Evolutionary conservation across 495 filamentous ascomycete genomes (phyloP).

Genomic region (Neurospora tetrasperma): DNA sequence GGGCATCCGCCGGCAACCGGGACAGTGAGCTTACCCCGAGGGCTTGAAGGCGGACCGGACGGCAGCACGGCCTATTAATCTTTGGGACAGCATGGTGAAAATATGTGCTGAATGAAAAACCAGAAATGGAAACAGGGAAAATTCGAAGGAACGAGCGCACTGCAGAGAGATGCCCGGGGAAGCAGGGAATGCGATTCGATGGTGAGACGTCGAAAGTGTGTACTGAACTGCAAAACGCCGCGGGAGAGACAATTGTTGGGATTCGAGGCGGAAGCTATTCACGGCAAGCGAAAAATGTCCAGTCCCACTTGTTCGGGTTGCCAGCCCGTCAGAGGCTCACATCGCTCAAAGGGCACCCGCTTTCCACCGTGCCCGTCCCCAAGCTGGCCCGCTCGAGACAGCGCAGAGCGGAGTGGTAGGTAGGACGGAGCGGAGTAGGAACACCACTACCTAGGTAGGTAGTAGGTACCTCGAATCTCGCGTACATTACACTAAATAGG

Average conservation of each 20-base stretch:
- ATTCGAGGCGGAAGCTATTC: slow-evolving; percentile 5
- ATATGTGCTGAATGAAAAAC: background rate
- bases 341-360: background rate
- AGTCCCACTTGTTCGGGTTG: background rate
- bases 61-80: slow-evolving; percentile 55
- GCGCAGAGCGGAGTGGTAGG: background rate
- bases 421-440: background rate
- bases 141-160: slow-evolving; percentile 15
- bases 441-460: too few relatives aligned
- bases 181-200: slow-evolving; percentile 1
- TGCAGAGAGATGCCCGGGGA: background rate
- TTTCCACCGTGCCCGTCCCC: background rate
- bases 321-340: background rate
- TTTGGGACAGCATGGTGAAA: slow-evolving; percentile 55
- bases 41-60: slow-evolving; percentile 54
- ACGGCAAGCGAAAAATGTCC: slow-evolving; percentile 1
- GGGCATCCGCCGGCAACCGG: slow-evolving; percentile 2
- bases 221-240: slow-evolving; percentile 1
- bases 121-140: slow-evolving; percentile 19
- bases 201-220: background rate
- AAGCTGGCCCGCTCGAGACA: background rate
- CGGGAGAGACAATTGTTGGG: slow-evolving; percentile 12
- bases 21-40: slow-evolving; percentile 34
- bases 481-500: too few relatives aligned
- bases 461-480: too few relatives aligned